Conservation (phyloP, 805 yeast genomes). For the Scheffersomyces spartinae region DNA sequence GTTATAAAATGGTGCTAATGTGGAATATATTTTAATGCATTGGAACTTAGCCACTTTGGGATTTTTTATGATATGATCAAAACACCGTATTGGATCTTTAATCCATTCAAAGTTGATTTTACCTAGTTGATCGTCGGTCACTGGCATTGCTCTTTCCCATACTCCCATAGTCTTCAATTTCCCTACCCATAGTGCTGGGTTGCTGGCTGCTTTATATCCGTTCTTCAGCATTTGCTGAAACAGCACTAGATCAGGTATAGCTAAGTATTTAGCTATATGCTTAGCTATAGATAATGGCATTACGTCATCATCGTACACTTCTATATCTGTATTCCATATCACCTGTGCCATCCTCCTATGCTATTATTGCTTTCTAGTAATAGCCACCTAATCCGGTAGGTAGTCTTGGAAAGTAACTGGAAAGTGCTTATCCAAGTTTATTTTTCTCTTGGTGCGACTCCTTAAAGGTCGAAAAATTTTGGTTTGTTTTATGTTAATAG, state of each 20-base stretch:
- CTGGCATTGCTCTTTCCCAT: constrained; percentile 18
- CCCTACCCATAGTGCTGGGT: constrained; percentile 28
- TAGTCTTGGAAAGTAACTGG: too few species aligned
- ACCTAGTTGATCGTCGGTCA: constrained; percentile 1
- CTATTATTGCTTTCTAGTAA: too few species aligned
- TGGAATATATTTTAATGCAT: constrained; percentile 24
- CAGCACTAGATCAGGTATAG: constrained; percentile 25
- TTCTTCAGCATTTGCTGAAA: constrained; percentile 28
- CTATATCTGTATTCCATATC: too few species aligned
- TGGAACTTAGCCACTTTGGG: constrained; percentile 25
- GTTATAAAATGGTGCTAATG: constrained; percentile 32
- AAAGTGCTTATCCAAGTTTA: too few species aligned
- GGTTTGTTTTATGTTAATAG: too few species aligned
- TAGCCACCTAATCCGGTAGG: too few species aligned
- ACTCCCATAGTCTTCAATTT: constrained; percentile 22
- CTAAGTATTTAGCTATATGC: constrained; percentile 20
- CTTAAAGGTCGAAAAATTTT: too few species aligned
- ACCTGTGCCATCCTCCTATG: too few species aligned
- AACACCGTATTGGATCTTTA: constrained; percentile 23
- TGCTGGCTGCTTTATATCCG: constrained; percentile 24
- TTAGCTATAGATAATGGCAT: constrained; percentile 29
- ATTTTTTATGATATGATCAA: constrained; percentile 14
- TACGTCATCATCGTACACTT: too few species aligned
- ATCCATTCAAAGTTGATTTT: constrained; percentile 2
- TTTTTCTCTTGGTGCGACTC: too few species aligned